Base-by-base conservation (phyloP, 768 basidiomycete species). In the Lentinula sp. region DNA sequence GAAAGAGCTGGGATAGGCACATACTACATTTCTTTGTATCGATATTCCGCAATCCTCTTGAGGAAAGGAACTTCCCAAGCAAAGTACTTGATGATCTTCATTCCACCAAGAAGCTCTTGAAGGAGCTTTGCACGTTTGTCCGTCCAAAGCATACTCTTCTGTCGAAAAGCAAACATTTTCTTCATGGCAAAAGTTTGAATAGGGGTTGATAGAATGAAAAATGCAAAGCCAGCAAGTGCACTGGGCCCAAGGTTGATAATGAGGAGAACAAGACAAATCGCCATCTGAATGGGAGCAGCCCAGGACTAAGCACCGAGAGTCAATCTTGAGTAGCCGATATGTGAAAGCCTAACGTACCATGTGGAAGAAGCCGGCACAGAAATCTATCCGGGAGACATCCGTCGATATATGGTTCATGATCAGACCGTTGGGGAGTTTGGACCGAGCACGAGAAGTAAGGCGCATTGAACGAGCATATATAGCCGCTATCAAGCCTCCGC, bases 371-470 rank as follows among this genome's bases (percentile, higher is more conserved):
- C 86, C 79, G 66, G 84, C 79, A 66, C 88, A 89, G 66, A 94
- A 97, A 69, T 98, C 94, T 69, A 98, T 91, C 21, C 95, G 84
- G 32, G 90, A 93, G 21, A 95, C 86, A 69, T 95, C 93, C 1
- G 91, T 93, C 5, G 91, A 93, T 62, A 98, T 95, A 74, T 96
- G 93, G 65, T 94, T 95, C 64, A 97, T 88, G 10, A 97, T 82
- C 69, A 89, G 89, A 21, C 94, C 95, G 67, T 93, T 97, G 1
- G 91, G 85, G 46, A 95, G 80, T 8, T 83, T 86, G 1, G 86
- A 85, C 6, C 95, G 84, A 5, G 93, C 85, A 45, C 91, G 87
- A 16, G 89, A 83, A 2, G 90, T 89, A 35, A 98, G 80, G 31
- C 77, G 81, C 23, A 97, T 78, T 1, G 89, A 87, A 46, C 88